Evolutionary conservation across 2,329 filamentous ascomycete species (phyloP).

Genomic region (Sporothrix inflata): DNA sequence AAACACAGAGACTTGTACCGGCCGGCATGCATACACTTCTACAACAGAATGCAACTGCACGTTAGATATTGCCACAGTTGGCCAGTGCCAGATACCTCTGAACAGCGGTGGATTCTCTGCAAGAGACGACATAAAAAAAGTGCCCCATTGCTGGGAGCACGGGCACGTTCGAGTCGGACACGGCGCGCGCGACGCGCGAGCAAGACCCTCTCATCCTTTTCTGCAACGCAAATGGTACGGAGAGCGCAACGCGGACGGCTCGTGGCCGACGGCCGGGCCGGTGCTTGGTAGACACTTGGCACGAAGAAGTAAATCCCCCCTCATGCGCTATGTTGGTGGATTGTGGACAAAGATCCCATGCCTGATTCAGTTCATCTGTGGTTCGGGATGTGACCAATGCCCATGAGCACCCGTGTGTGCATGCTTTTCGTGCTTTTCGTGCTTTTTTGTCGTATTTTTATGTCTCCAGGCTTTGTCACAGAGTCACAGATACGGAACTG

Average conservation of each 20-base stretch:
- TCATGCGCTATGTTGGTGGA: not conserved
- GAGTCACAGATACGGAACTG: not conserved
- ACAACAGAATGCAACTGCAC: not conserved
- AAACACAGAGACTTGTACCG: not conserved
- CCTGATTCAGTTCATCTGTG: not conserved
- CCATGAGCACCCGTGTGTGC: not conserved
- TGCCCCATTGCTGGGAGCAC: not conserved
- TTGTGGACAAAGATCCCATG: not conserved
- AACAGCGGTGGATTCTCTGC: not conserved
- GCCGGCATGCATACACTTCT: not conserved
- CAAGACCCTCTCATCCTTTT: not conserved
- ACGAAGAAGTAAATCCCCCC: not conserved
- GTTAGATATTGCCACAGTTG: not conserved
- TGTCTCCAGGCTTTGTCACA: not conserved
- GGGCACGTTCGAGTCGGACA: not conserved
- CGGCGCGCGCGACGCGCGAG: not conserved
- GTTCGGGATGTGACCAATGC: slow-evolving; percentile 11
- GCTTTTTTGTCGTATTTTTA: not conserved
- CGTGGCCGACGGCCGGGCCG: not conserved
- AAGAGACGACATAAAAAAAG: not conserved
- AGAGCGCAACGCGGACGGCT: not conserved
- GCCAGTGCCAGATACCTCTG: not conserved
- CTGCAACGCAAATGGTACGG: not conserved
- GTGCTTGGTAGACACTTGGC: not conserved
- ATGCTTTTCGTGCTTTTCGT: not conserved